A percentile compares a stretch with the other conserved stretches of the same genome.
These are phyloP conservation scores for Aspergillus neoniger DNA, from an alignment of 2,329 filamentous ascomycete genomes.

Conservation along the genomic window DNA sequence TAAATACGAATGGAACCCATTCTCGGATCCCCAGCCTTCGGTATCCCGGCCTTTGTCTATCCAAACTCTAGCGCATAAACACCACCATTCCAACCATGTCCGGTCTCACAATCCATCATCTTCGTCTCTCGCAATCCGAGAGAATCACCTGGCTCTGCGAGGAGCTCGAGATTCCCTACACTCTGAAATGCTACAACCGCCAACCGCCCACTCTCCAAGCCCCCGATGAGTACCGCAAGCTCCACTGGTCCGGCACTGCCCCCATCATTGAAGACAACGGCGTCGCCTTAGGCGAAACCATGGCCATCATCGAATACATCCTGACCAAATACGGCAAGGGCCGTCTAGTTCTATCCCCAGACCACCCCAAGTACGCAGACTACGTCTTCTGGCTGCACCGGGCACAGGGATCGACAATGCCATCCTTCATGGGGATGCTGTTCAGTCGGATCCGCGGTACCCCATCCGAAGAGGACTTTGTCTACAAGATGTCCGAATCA, in stretches of 20 bases:
- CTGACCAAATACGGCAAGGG: slow-evolving; percentile 55
- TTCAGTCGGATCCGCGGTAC: slow-evolving; percentile 9
- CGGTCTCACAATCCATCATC: slow-evolving; percentile 47
- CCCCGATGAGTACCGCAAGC: slow-evolving; percentile 42
- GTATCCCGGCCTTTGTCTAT: too few species aligned
- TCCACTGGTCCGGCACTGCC: slow-evolving; percentile 57
- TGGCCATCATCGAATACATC: slow-evolving; percentile 65
- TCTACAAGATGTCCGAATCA: neutral
- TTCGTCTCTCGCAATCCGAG: slow-evolving; percentile 63
- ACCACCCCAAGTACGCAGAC: slow-evolving; percentile 55
- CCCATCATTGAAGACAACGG: slow-evolving; percentile 62
- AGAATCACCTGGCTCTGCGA: slow-evolving; percentile 66
- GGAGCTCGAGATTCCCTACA: slow-evolving; percentile 61
- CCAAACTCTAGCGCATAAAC: too few species aligned
- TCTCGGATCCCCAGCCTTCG: too few species aligned
- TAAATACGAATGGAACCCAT: too few species aligned
- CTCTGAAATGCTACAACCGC: slow-evolving; percentile 51
- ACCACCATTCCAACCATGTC: neutral
- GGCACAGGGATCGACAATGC: slow-evolving; percentile 50
- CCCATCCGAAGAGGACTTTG: slow-evolving; percentile 37
- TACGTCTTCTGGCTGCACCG: slow-evolving; percentile 69
- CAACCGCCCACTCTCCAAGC: slow-evolving; percentile 42
- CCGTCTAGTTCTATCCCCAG: slow-evolving; percentile 49
- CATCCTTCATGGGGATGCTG: slow-evolving; percentile 36
- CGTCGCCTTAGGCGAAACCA: slow-evolving; percentile 60